A percentile compares a stretch with the other conserved stretches of the same genome.
Conservation (phyloP, 23 red algal genomes). For the Cyanidioschyzon merolae region DNA sequence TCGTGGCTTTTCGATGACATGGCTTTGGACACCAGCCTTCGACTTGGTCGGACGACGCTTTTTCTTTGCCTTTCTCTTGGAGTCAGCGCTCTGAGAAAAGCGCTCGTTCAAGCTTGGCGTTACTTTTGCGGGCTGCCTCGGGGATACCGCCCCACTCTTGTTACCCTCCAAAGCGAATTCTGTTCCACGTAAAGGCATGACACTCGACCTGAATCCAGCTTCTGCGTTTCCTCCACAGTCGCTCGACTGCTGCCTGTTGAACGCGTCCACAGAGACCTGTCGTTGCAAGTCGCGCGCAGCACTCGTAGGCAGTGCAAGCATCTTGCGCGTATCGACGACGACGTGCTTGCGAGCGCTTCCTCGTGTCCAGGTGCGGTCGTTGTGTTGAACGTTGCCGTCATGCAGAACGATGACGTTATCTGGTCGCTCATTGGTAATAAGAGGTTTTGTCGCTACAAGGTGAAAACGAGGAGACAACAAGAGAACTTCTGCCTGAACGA, state of each 20-base stretch:
- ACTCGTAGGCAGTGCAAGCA: too few relatives aligned
- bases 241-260: too few relatives aligned
- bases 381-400: slow-evolving; percentile 7
- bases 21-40: not conserved
- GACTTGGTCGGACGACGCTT: not conserved
- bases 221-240: too few relatives aligned
- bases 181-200: not conserved
- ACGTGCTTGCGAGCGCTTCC: too few relatives aligned
- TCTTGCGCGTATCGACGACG: too few relatives aligned
- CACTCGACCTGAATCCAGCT: too few relatives aligned
- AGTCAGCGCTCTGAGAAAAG: not conserved
- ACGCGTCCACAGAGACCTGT: too few relatives aligned
- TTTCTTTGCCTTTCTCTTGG: not conserved
- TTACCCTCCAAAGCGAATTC: not conserved
- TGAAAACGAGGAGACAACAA: slow-evolving; percentile 33
- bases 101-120: not conserved
- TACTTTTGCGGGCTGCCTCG: not conserved
- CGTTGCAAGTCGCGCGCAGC: too few relatives aligned
- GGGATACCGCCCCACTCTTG: not conserved
- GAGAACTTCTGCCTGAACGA: slow-evolving; percentile 75
- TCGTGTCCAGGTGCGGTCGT: too few relatives aligned
- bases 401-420: slow-evolving; percentile 95
- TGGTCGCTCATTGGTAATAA: slow-evolving; percentile 57
- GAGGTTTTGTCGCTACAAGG: slow-evolving; percentile 83
- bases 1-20: not conserved